Percentiles rank a stretch among this genome's conserved stretches.
Evolutionary conservation across 2,329 filamentous ascomycete genomes (phyloP).

Genomic region (Ceratocystiopsis sp.): DNA sequence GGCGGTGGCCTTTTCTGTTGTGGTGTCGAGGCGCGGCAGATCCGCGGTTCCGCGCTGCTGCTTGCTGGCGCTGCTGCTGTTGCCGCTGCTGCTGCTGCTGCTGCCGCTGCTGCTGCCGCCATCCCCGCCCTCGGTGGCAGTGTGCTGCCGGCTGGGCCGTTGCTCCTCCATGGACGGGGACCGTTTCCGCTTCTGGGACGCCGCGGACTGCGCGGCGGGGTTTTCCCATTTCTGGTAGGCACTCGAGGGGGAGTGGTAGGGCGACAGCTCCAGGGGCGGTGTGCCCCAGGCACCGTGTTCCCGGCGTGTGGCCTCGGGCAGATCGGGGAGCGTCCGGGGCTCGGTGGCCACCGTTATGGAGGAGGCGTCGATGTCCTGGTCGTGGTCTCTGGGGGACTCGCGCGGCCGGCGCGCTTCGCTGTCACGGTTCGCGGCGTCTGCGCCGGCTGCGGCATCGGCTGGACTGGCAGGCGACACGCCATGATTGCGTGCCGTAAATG

Average conservation of each 20-base stretch:
- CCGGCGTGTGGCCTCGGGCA: conserved; percentile 11
- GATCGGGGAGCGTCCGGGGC: conserved; percentile 13
- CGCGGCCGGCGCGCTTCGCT: conserved; percentile 12
- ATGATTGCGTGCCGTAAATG: conserved; percentile 36
- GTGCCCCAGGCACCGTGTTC: conserved; percentile 25
- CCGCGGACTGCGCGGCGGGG: conserved; percentile 23
- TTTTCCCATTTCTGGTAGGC: conserved; percentile 27
- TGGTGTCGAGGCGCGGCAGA: too few relatives aligned
- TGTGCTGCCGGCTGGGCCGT: conserved; percentile 20
- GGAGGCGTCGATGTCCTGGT: too few relatives aligned
- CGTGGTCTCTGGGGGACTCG: too few relatives aligned
- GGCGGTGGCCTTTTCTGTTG: too few relatives aligned
- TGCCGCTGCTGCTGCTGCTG: conserved; percentile 18
- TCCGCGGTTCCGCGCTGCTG: not conserved
- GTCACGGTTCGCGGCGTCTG: not conserved
- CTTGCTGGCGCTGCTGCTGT: conserved; percentile 18
- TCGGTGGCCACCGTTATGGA: conserved; percentile 3
- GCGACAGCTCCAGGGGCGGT: conserved; percentile 23
- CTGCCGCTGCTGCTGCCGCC: not conserved
- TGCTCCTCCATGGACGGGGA: conserved; percentile 41
- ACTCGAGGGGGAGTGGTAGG: conserved; percentile 19
- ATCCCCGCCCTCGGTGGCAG: not conserved
- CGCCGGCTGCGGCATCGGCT: not conserved
- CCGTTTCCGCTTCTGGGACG: conserved; percentile 48
- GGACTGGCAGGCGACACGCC: conserved; percentile 21